Base-by-base conservation (phyloP, 2,329 filamentous ascomycete species). In the Trichoderma brevicompactum region DNA sequence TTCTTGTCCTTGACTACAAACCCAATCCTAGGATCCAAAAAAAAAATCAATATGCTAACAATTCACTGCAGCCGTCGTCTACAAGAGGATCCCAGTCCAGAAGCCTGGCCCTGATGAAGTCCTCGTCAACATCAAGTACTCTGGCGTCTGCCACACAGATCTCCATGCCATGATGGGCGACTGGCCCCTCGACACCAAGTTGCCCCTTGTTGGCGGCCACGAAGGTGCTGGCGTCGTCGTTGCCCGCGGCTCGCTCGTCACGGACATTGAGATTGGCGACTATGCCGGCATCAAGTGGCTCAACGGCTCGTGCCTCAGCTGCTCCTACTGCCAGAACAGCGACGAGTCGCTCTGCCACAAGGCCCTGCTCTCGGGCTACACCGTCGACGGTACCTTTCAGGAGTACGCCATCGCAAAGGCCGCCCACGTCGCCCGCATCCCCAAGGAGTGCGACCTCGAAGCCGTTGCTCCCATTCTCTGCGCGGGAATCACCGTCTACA, bases 251-350 rank as follows among this genome's bases (percentile, higher is more conserved):
- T 82, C 89, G 17, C 85, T 96, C 41, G 92, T 95, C 69, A 80
- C 84, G 3, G 92, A 95, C 72, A 80, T 96, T 68, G 81, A 92
- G 76, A 83, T 97, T 72, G 94, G 94, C 71, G 92, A 96, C 74
- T 82, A 92, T 73, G 94, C 88, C 68, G 94, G 94, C 75, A 86
- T 98, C 79, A 97, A 92, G 83, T 97, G 93, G 93, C 83, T 97
- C 74, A 95, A 97, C 79, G 91, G 92, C 69, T 89, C 90, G 53
- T 97, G 94, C 79, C 82, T 96, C 68, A 78, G 83, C 69, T 98
- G 94, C 81, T 84, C 87, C 71, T 96, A 92, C 85, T 97, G 94
- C 82, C 88, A 90, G 75, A 84, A 88, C 71, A 78, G 86, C 54
- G 91, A 96, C 71, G 94, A 97, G 81, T 89, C 92, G 2, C 88